These are phyloP conservation scores for Monosporascus sp. DNA, from an alignment of 2,329 filamentous ascomycete species.

Conservation along the genomic window DNA sequence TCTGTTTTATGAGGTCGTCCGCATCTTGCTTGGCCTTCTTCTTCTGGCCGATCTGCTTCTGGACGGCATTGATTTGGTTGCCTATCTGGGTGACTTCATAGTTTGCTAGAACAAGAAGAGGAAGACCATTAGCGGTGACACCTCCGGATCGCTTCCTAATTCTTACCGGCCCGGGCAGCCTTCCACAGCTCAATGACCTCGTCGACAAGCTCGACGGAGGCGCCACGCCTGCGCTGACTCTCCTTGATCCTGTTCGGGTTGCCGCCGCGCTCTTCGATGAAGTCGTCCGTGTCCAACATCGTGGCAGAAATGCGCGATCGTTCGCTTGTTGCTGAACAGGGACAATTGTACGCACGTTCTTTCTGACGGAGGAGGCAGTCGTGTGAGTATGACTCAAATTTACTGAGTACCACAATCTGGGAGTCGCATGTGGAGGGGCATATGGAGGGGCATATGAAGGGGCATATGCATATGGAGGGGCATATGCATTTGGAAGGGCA, in stretches of 20 bases:
- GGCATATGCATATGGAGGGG: no score
- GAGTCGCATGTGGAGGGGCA: no score
- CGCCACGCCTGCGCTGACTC: constrained; percentile 78
- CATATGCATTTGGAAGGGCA: no score
- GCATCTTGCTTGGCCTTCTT: constrained; percentile 95
- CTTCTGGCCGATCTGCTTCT: constrained; percentile 86
- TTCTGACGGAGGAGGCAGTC: no score
- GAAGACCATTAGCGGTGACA: constrained; percentile 1
- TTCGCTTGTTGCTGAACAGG: no score
- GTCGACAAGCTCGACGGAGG: constrained; percentile 79
- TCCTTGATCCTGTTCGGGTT: constrained; percentile 89
- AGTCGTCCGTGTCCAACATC: constrained; percentile 68
- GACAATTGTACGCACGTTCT: no score
- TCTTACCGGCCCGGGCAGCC: constrained; percentile 26
- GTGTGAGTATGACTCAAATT: no score
- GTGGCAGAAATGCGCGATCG: constrained; percentile 10
- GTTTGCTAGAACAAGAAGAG: constrained; percentile 43
- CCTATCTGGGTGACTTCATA: constrained; percentile 77
- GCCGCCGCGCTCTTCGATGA: constrained; percentile 81
- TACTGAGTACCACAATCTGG: no score
- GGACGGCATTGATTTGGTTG: constrained; percentile 78
- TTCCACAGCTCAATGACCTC: constrained; percentile 84
- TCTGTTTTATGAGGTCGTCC: constrained; percentile 71
- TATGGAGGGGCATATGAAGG: no score
- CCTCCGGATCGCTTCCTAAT: no score